These are phyloP conservation scores for Arxiozyma heterogenica DNA, from an alignment of 1,139 yeast species.

Conservation along the genomic window DNA sequence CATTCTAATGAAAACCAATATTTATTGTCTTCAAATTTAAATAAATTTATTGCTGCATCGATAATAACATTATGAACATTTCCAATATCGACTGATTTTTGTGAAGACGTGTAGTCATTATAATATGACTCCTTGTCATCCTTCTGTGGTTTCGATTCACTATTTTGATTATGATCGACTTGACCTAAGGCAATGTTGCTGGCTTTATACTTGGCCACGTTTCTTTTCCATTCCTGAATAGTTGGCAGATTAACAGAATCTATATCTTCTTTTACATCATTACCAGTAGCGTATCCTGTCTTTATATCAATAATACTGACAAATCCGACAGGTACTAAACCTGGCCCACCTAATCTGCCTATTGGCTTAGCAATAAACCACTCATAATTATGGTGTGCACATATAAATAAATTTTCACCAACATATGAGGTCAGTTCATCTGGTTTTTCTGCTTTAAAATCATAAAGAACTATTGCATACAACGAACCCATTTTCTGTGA, in stretches of 20 bases:
- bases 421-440: conserved; percentile 79
- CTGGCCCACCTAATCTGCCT: conserved; percentile 93
- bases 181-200: conserved; percentile 61
- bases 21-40: conserved; percentile 74
- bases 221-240: conserved; percentile 91
- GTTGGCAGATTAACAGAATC: conserved; percentile 67
- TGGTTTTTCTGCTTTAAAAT: conserved; percentile 77
- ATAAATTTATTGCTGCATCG: conserved; percentile 74
- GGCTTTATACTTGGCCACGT: conserved; percentile 88
- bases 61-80: conserved; percentile 23
- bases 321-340: conserved; percentile 84
- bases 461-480: conserved; percentile 65
- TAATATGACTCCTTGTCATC: neutral
- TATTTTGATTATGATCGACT: conserved; percentile 22
- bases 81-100: conserved; percentile 5
- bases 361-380: conserved; percentile 98
- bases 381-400: conserved; percentile 92
- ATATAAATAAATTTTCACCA: conserved; percentile 83
- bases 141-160: conserved; percentile 8
- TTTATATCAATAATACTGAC: conserved; percentile 77
- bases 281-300: conserved; percentile 43
- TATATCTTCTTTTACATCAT: conserved; percentile 46
- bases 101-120: neutral
- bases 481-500: conserved; percentile 33
- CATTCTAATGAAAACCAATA: conserved; percentile 82